phyloP scores from a whole-genome alignment of 2,329 filamentous ascomycete species.

The Zasmidium citrigriseum region DNA sequence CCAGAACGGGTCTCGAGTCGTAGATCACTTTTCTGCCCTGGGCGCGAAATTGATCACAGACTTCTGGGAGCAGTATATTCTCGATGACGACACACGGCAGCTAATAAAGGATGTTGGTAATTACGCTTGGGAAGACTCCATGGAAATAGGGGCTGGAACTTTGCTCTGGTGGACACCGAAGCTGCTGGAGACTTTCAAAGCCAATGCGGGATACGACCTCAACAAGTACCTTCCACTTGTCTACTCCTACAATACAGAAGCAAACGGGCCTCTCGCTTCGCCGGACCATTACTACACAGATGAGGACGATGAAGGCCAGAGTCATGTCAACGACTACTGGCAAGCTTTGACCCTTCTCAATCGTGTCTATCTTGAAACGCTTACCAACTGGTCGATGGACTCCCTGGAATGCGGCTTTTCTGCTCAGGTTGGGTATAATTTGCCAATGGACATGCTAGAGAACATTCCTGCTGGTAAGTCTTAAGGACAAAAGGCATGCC shows the following conservation, averaged over 20 bases:
- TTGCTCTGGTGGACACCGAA: slow-evolving; percentile 31
- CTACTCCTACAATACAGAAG: slow-evolving; percentile 25
- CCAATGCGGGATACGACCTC: slow-evolving; percentile 31
- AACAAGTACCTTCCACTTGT: slow-evolving; percentile 36
- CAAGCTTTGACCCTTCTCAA: slow-evolving; percentile 34
- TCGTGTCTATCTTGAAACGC: slow-evolving; percentile 30
- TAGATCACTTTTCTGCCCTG: slow-evolving; percentile 36
- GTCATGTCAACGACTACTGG: slow-evolving; percentile 33
- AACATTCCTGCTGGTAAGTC: slow-evolving; percentile 33
- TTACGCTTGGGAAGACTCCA: slow-evolving; percentile 39
- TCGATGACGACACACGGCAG: slow-evolving; percentile 26
- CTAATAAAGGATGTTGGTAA: slow-evolving; percentile 33
- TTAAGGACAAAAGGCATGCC: too few species aligned
- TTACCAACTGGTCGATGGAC: slow-evolving; percentile 30
- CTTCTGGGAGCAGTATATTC: slow-evolving; percentile 37
- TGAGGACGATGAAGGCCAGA: slow-evolving; percentile 24
- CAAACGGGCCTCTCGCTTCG: slow-evolving; percentile 21
- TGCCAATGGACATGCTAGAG: slow-evolving; percentile 37
- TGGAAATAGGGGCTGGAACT: slow-evolving; percentile 31
- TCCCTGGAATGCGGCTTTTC: slow-evolving; percentile 30
- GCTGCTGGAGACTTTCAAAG: slow-evolving; percentile 27
- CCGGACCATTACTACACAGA: slow-evolving; percentile 27
- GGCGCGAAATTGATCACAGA: slow-evolving; percentile 32
- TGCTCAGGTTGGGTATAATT: slow-evolving; percentile 37
- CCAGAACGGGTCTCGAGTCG: slow-evolving; percentile 37